Evolutionary conservation across 2,329 filamentous ascomycete genomes (phyloP), one percentile per base, ranked within the genome.

Genomic region (Ophiostoma ulmi): DNA sequence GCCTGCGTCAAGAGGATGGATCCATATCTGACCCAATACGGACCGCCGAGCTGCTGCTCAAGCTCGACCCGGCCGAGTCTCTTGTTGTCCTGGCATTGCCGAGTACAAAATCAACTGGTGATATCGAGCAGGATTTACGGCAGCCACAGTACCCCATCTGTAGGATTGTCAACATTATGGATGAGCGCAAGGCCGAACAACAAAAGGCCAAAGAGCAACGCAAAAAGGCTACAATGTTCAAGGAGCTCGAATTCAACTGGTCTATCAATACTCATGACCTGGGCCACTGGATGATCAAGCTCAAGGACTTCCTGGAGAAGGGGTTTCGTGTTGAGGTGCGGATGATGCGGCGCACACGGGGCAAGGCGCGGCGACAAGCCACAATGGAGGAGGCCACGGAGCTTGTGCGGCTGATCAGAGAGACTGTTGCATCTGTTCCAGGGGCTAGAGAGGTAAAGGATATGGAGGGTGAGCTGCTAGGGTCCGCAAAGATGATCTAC

Each of bases 161-260:
- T 83, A 90, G 88, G 75, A 82, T 97, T 65, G 78, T 92, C 39
- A 84, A 88, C 78, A 89, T 88, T 75, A 78, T 79, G 65, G 85
- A 82, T 1, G 80, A 85, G 69, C 79, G 80, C 72, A 79, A 82
- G 74, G 78, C 79, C 68, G 74, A 78, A 61, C 83, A 83, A 73
- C 79, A 83, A 75, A 82, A 77, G 74, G 80, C 78, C 69, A 81
- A 82, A 65, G 80, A 81, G 72, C 75, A 75, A 75, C 76, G 80
- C 73, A 78, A 79, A 74, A 72, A 78, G 76, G 75, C 77, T 26
- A 76, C 81, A 48, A 83, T 82, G 74, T 77, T 79, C 20, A 97
- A 97, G 81, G 90, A 90, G 77, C 79, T 97, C n/a, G 94, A 97
- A 80, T 75, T 98, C 75, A 94, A 93, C 79, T 98, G 94, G 94